These are phyloP conservation scores for Monosporozyma siamensis DNA, from an alignment of 805 yeast species.

Conservation along the genomic window DNA sequence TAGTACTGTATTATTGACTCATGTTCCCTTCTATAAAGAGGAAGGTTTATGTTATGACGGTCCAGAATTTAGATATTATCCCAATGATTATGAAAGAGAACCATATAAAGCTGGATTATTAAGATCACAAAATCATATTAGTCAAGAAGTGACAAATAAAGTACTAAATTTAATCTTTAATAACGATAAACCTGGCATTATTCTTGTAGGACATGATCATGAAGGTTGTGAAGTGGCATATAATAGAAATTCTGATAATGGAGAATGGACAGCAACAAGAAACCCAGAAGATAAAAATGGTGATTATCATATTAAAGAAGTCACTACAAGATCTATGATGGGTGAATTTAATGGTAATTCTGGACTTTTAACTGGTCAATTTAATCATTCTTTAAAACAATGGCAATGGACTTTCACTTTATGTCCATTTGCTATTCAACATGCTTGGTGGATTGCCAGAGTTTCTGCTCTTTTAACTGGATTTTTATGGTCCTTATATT, in stretches of 20 bases:
- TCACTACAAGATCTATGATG: conserved; percentile 90
- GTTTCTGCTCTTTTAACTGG: conserved; percentile 37
- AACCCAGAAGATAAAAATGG: conserved; percentile 10
- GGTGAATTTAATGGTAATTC: conserved; percentile 89
- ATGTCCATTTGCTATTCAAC: conserved; percentile 82
- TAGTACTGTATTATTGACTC: conserved; percentile 74
- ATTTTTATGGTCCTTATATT: conserved; percentile 30
- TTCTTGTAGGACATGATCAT: conserved; percentile 93
- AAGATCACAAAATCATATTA: conserved; percentile 79
- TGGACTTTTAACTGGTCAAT: conserved; percentile 74
- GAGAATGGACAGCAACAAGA: conserved; percentile 40
- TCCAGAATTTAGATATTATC: conserved; percentile 58
- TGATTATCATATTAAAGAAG: conserved; percentile 46
- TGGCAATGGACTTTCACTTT: conserved; percentile 65
- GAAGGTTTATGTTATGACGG: conserved; percentile 85
- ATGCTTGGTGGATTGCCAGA: conserved; percentile 91
- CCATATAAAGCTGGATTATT: conserved; percentile 62
- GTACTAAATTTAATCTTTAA: conserved; percentile 67
- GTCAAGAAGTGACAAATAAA: conserved; percentile 53
- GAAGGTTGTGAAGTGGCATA: conserved; percentile 80
- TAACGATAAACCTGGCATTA: conserved; percentile 59
- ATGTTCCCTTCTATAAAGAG: conserved; percentile 77
- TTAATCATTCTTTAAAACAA: conserved; percentile 31
- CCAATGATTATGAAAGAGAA: conserved; percentile 42
- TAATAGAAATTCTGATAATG: conserved; percentile 34